Percentiles rank a stretch among this genome's conserved stretches.
Conservation (phyloP, 345 rosid genomes). For the Heritiera fomes region DNA sequence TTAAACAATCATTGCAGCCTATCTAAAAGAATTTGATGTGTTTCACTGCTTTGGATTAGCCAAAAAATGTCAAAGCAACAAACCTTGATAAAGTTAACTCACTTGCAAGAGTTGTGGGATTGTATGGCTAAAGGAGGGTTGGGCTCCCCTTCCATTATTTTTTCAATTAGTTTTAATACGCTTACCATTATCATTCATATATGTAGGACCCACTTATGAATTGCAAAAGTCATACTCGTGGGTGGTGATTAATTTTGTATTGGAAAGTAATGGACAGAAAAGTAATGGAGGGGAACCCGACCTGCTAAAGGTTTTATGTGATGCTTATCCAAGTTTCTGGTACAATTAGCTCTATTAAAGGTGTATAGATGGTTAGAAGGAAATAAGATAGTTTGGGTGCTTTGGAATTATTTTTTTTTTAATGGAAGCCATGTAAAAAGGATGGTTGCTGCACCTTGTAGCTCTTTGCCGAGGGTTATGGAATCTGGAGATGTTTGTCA, state of each 20-base stretch:
- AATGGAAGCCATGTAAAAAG: slow-evolving; percentile 4
- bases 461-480: not conserved
- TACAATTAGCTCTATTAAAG: not conserved
- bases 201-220: too few species aligned
- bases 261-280: too few species aligned
- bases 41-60: slow-evolving; percentile 5
- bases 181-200: too few species aligned
- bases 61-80: slow-evolving; percentile 3
- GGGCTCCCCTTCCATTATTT: too few species aligned
- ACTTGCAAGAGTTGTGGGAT: not conserved
- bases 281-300: too few species aligned
- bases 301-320: slow-evolving; percentile 7
- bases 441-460: not conserved
- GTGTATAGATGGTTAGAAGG: slow-evolving; percentile 2
- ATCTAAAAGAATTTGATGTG: not conserved
- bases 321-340: not conserved
- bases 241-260: too few species aligned
- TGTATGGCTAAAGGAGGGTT: not conserved
- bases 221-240: too few species aligned
- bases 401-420: not conserved
- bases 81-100: not conserved
- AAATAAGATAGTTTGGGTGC: not conserved
- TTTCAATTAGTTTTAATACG: too few species aligned
- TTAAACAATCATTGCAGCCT: slow-evolving; percentile 3
- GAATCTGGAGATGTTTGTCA: not conserved